These are phyloP conservation scores for Leccinum incarnatum DNA, from an alignment of 768 basidiomycete genomes.

Conservation along the genomic window DNA sequence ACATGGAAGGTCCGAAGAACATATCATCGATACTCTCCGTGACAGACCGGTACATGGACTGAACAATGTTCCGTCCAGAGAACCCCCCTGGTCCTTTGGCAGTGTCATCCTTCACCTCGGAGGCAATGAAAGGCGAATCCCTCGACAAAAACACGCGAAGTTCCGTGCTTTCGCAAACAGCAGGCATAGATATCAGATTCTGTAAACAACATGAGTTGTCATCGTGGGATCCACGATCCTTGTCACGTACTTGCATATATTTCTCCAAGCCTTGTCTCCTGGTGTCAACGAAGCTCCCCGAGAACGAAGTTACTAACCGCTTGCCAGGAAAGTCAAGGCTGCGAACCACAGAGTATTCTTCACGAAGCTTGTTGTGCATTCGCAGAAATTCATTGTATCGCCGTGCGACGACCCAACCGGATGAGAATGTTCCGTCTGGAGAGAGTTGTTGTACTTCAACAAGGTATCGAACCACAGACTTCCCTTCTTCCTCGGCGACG, in stretches of 20 bases:
- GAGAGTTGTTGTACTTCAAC: slow-evolving; percentile 89
- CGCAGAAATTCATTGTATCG: slow-evolving; percentile 94
- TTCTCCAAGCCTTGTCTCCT: slow-evolving; percentile 78
- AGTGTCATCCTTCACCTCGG: slow-evolving; percentile 40
- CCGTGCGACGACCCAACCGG: slow-evolving; percentile 91
- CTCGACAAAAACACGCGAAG: slow-evolving; percentile 84
- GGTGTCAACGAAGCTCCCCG: slow-evolving; percentile 83
- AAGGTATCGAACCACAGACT: slow-evolving; percentile 88
- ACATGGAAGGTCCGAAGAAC: slow-evolving; percentile 93
- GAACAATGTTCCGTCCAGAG: slow-evolving; percentile 75
- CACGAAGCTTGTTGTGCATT: slow-evolving; percentile 83
- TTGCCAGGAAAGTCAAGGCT: slow-evolving; percentile 91
- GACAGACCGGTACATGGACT: slow-evolving; percentile 86
- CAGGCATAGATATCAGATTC: slow-evolving; percentile 70
- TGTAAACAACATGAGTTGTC: slow-evolving; percentile 30
- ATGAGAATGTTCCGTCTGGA: slow-evolving; percentile 71
- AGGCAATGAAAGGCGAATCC: slow-evolving; percentile 76
- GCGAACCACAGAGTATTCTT: slow-evolving; percentile 63
- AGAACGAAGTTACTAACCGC: slow-evolving; percentile 83
- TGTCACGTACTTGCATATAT: slow-evolving; percentile 73
- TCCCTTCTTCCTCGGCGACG: slow-evolving; percentile 79
- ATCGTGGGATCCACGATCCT: no score
- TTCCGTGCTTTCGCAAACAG: slow-evolving; percentile 79
- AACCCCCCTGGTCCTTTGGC: slow-evolving; percentile 47
- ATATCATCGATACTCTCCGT: slow-evolving; percentile 96